Evolutionary conservation across 495 filamentous ascomycete genomes (phyloP), one percentile per base, ranked within the genome.

Genomic region (Elasticomyces elasticus): DNA sequence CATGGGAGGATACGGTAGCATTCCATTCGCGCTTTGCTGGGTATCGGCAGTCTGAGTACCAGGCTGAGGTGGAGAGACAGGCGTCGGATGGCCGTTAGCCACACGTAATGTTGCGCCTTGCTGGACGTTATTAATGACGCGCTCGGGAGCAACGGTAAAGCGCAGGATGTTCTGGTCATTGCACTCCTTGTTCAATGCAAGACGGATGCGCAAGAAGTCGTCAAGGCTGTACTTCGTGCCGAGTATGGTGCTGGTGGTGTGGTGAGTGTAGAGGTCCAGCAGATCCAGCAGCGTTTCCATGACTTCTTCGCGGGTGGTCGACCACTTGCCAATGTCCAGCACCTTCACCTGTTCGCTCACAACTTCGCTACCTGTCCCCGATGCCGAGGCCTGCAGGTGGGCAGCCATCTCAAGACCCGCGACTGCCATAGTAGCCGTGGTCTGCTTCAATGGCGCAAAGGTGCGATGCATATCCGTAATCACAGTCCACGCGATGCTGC

Each of bases 391-490:
- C 49, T 77, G 70, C 24, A 96, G 65, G 23, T 85, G 77, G 1
- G 81, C 76, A 1, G 89, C 82, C 35, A 97, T 78, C 67, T 94
- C 88, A 1, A 94, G 70, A 62, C 85, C 80, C n/a, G 81, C 82
- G 43, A 92, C 72, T 2, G 89, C 88, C 71, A 95, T 81, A 3
- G 86, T 83, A 19, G 81, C 75, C 4, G 83, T 82, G 0, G 80
- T 83, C 54, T 94, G 87, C 69, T 96, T 97, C 30, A 97, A 72
- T 17, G 91, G 92, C 5, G 85, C 83, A 67, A 87, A 94, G 3
- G 92, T 98, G 60, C 89, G 86, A 67, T 96, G 94, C 17, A 95
- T 71, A 67, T 98, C 92, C 49, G 89, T 75, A 59, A 95, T 85
- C 12, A 73, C 70, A 17, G 79, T 76, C 37, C 86, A 76, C 28